Evolutionary conservation across 306 rosid species (phyloP).

Genomic region (Abrus pulchellus): DNA sequence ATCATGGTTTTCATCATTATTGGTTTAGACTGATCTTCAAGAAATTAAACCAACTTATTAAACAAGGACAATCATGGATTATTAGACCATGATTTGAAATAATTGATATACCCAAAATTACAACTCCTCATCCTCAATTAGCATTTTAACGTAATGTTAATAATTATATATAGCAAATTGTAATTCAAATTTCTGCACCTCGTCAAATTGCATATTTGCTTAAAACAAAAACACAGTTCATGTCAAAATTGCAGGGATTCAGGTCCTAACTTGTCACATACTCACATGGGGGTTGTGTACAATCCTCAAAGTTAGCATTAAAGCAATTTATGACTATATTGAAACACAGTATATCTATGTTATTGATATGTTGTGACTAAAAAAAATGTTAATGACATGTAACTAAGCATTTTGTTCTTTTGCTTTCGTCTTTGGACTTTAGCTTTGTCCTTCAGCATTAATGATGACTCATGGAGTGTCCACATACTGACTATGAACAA

Average conservation of each 20-base stretch:
- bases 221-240: no score
- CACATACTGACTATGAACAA: conserved; percentile 39
- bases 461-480: conserved; percentile 53
- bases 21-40: conserved; percentile 38
- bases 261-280: no score
- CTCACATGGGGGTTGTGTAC: conserved; percentile 55
- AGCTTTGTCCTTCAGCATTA: conserved; percentile 51
- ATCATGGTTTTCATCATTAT: conserved; percentile 44
- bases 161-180: neutral
- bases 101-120: conserved; percentile 8
- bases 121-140: neutral
- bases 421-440: conserved; percentile 47
- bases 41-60: conserved; percentile 2
- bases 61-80: conserved; percentile 33
- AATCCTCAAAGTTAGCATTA: conserved; percentile 40
- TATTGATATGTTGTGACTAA: conserved; percentile 5
- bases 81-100: conserved; percentile 35
- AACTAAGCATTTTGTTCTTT: conserved; percentile 52
- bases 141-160: neutral
- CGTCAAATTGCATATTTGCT: neutral
- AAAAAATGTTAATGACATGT: conserved; percentile 15
- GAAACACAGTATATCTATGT: conserved; percentile 38
- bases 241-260: no score
- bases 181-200: neutral
- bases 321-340: conserved; percentile 42